Base-by-base conservation (phyloP, 169 alveolate species). In the Plasmodium vivax region DNA sequence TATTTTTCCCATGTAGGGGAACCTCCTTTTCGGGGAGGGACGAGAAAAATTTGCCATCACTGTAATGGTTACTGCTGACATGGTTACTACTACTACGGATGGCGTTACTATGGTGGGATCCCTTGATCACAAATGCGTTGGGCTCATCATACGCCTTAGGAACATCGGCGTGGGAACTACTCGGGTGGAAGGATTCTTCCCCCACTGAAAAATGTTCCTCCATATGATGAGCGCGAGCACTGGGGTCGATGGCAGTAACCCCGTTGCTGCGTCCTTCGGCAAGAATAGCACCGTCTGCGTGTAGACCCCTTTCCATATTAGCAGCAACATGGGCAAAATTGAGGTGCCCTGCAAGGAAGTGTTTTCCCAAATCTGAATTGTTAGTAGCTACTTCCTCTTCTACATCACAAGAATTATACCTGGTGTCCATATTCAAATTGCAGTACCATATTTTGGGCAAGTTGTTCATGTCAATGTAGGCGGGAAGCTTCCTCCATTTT, bases 371-470 rank as follows among this genome's bases (percentile, higher is more conserved):
- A 45, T 87, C 85, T 72, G 16, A 34, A 77, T 87, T 87, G 38
- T 58, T 51, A 30, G 47, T 54, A 75, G 81, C 79, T 32, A 74
- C 34, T 32, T 91, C 95, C 38, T 91, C 95, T 73, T 82, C 87
- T 43, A 91, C 72, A 80, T 91, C 95, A 54, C 95, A 91, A 47
- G 95, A 91, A 80, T 82, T 83, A 47, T 83, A 91, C 62, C 54
- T 80, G 0, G 19, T 10, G 45, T 91, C 92, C 62, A 23, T 41
- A 81, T 91, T 91, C 58, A 91, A 73, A 32, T 74, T 83, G 51
- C 95, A 91, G 14, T 83, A 82, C 95, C 95, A 91, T 32, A 43
- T 54, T 45, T 91, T 91, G 54, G 95, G 90, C 62, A 91, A 81
- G 5, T 81, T 82, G 4, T 73, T 75, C 91, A 91, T 82, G 62